These are phyloP conservation scores for Lablab purpureus DNA, from an alignment of 306 rosid species.

Conservation along the genomic window DNA sequence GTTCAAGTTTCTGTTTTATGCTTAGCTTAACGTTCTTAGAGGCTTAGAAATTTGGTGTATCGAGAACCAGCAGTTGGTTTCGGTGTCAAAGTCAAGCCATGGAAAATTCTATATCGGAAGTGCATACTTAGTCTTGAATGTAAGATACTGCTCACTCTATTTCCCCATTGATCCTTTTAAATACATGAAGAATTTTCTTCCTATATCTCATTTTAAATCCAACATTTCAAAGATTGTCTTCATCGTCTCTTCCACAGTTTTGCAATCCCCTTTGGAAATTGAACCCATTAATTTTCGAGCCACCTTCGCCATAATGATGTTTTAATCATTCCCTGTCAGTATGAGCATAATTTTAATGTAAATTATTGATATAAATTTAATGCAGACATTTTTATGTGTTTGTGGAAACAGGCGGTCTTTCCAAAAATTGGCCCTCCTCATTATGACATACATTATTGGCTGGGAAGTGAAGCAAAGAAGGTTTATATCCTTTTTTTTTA, in stretches of 20 bases:
- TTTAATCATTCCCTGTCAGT: constrained; percentile 34
- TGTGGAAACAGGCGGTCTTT: constrained; percentile 71
- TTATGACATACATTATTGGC: constrained; percentile 91
- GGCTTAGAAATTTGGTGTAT: constrained; percentile 96
- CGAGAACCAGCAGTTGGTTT: constrained; percentile 73
- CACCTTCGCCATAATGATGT: constrained; percentile 19
- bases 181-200: background rate
- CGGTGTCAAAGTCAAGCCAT: constrained; percentile 68
- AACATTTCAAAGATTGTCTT: constrained; percentile 22
- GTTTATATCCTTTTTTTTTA: constrained; percentile 48
- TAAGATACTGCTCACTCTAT: constrained; percentile 57
- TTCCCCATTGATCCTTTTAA: constrained; percentile 38
- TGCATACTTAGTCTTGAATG: constrained; percentile 83
- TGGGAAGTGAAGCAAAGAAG: constrained; percentile 76
- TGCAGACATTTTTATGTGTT: constrained; percentile 45
- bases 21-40: constrained; percentile 64
- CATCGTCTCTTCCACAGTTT: constrained; percentile 26
- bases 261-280: constrained; percentile 24
- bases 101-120: constrained; percentile 87
- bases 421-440: constrained; percentile 72
- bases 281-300: constrained; percentile 28
- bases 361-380: constrained; percentile 29
- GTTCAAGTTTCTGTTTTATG: constrained; percentile 50
- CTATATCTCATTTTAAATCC: constrained; percentile 20
- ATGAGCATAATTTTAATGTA: constrained; percentile 26